These are phyloP conservation scores for Boletus tylopilopsis DNA, from an alignment of 768 basidiomycete species.

Conservation along the genomic window DNA sequence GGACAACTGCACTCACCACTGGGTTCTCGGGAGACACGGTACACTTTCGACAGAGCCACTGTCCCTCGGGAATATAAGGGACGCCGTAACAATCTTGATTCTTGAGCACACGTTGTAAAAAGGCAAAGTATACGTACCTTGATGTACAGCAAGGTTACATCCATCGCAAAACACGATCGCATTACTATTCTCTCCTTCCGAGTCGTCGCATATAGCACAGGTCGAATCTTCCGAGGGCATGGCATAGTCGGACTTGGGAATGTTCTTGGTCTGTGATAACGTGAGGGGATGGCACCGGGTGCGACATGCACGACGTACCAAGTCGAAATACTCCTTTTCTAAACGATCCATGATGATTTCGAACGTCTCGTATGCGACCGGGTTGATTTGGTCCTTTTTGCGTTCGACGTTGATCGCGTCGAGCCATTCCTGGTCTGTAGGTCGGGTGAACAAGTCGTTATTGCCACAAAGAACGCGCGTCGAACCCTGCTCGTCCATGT, in stretches of 20 bases:
- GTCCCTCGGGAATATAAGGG: conserved; percentile 98
- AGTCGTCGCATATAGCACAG: conserved; percentile 96
- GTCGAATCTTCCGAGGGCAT: conserved; percentile 94
- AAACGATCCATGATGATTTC: conserved; percentile 97
- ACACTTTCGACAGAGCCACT: conserved; percentile 98
- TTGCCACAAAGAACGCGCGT: background rate
- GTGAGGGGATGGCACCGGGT: conserved; percentile 1
- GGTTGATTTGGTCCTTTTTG: conserved; percentile 67
- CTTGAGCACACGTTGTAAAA: conserved; percentile 7
- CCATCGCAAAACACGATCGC: conserved; percentile 99
- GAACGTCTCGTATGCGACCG: conserved; percentile 79
- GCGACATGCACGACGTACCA: conserved; percentile 49
- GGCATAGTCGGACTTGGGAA: conserved; percentile 84
- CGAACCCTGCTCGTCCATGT: conserved; percentile 98
- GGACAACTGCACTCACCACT: conserved; percentile 57
- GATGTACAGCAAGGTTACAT: conserved; percentile 98
- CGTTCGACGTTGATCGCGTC: conserved; percentile 80
- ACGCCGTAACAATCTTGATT: conserved; percentile 95
- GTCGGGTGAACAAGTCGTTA: background rate
- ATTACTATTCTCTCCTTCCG: conserved; percentile 97
- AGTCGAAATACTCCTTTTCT: conserved; percentile 98
- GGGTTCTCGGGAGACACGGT: conserved; percentile 96
- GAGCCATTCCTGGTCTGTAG: conserved; percentile 90
- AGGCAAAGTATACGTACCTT: conserved; percentile 54
- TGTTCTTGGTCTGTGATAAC: conserved; percentile 73